Evolutionary conservation across 2,329 filamentous ascomycete genomes (phyloP), one percentile per base, ranked within the genome.

Genomic region (Aspergillus pseudotamarii): DNA sequence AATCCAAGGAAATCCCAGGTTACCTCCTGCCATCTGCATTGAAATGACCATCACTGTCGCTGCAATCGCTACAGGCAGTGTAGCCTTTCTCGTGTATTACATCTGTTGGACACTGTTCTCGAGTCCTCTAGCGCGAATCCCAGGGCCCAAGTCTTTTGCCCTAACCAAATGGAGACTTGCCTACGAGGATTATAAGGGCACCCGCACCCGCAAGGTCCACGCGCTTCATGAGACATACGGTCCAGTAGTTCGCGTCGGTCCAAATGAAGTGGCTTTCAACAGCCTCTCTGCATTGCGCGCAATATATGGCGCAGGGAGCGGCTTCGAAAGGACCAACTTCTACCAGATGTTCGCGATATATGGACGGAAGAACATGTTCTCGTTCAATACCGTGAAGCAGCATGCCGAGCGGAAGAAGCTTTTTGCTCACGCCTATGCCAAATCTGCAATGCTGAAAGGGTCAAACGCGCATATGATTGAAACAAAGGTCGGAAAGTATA

Each of bases 271-370:
- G 11, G 76, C 79, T 2, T 81, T 80, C 68, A 79, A 78, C 63
- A 77, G 72, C 36, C 71, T 84, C 0, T 72, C 79, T 0, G 85
- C 84, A 0, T 64, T 86, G 43, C 78, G 80, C n/a, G 80, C 79
- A 0, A 86, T 87, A 26, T 86, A 87, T 69, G 84, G 84, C 0
- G 80, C 84, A 1, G 84, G 85, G 1, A 82, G 78, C 53, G 79
- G 79, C 0, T 86, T 82, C 60, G 83, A 82, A 46, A 72, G 83
- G 45, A 84, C 84, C 0, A 54, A 58, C 1, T 87, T 86, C 67
- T 87, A 87, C 60, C 78, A 80, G 51, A 85, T 86, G 81, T 86
- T 87, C 62, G 83, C 85, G 65, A 82, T 80, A 0, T 85, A 85
- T 57, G 83, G 83, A 0, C 75, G 76, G 11, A 80, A 80, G 69